Percentiles rank a stretch among this genome's conserved stretches.
phyloP scores from a whole-genome alignment of 2,329 filamentous ascomycete species.

The Sclerotinia borealis region DNA sequence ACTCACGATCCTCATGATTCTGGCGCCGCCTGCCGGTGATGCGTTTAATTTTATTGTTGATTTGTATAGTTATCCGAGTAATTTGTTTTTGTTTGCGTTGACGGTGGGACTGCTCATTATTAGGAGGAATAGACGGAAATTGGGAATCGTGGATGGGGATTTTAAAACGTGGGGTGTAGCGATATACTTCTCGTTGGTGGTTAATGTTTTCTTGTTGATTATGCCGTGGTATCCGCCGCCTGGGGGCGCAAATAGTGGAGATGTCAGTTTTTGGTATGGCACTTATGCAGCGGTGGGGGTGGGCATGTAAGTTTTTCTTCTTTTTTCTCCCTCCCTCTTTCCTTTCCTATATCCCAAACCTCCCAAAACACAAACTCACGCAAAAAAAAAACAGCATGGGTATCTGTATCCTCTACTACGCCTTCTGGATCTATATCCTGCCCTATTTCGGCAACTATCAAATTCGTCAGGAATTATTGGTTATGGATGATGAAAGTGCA shows the following conservation, averaged over 20 bases:
- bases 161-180: slow-evolving; percentile 48
- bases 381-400: slow-evolving; percentile 36
- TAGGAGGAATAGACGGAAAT: slow-evolving; percentile 46
- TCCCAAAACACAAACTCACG: background rate
- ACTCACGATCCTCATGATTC: slow-evolving; percentile 53
- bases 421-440: slow-evolving; percentile 50
- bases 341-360: too few species aligned
- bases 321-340: background rate
- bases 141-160: slow-evolving; percentile 42
- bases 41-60: slow-evolving; percentile 60
- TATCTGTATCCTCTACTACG: slow-evolving; percentile 52
- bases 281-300: slow-evolving; percentile 62
- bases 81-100: slow-evolving; percentile 52
- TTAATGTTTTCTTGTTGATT: slow-evolving; percentile 56
- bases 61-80: slow-evolving; percentile 51
- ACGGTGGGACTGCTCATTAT: slow-evolving; percentile 52
- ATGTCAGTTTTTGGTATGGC: slow-evolving; percentile 69
- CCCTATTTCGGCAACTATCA: slow-evolving; percentile 48
- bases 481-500: slow-evolving; percentile 42
- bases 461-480: slow-evolving; percentile 49
- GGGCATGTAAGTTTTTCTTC: slow-evolving; percentile 50
- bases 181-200: slow-evolving; percentile 52
- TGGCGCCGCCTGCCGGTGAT: slow-evolving; percentile 55
- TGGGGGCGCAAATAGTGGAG: slow-evolving; percentile 51
- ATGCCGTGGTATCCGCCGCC: slow-evolving; percentile 69